Percentiles rank a stretch among this genome's conserved stretches.
Evolutionary conservation across 169 alveolate species (phyloP).

Genomic region (Cryptosporidium felis): DNA sequence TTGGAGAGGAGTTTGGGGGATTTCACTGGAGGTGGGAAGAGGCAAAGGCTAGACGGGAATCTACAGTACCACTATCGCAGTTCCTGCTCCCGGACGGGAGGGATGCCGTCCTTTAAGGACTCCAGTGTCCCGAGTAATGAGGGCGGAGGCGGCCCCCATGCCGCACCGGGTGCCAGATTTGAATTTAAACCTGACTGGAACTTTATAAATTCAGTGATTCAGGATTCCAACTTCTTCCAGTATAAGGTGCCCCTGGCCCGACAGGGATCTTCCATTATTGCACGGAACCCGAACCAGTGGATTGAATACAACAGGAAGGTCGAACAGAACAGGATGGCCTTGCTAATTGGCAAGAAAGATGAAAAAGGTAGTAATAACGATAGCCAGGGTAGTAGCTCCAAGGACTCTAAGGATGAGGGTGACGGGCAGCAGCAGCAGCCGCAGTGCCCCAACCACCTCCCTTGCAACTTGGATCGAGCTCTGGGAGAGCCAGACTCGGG

Average conservation of each 20-base stretch:
- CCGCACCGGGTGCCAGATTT: neutral
- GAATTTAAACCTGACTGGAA: constrained; percentile 53
- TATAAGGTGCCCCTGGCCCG: constrained; percentile 52
- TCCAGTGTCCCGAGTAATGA: too few relatives aligned
- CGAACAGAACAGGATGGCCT: constrained; percentile 65
- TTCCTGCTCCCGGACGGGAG: too few relatives aligned
- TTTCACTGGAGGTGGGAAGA: neutral
- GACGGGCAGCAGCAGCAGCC: neutral
- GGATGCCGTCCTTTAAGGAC: too few relatives aligned
- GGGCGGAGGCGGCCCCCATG: too few relatives aligned
- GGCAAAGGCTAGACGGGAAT: neutral
- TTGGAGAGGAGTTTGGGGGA: neutral
- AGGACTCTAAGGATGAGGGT: neutral
- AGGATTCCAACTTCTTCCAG: neutral
- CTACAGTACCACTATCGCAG: too few relatives aligned
- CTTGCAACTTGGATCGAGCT: too few relatives aligned
- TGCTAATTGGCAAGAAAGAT: neutral
- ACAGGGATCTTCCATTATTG: constrained; percentile 56
- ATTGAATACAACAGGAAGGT: constrained; percentile 65
- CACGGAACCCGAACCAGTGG: constrained; percentile 67
- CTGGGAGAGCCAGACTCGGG: too few relatives aligned
- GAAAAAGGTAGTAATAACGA: neutral
- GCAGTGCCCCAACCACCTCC: too few relatives aligned
- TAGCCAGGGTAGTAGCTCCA: neutral
- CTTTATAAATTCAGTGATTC: constrained; percentile 28